These are phyloP conservation scores for Nicotiana paniculata DNA, from an alignment of 257 asterid genomes.

Conservation along the genomic window DNA sequence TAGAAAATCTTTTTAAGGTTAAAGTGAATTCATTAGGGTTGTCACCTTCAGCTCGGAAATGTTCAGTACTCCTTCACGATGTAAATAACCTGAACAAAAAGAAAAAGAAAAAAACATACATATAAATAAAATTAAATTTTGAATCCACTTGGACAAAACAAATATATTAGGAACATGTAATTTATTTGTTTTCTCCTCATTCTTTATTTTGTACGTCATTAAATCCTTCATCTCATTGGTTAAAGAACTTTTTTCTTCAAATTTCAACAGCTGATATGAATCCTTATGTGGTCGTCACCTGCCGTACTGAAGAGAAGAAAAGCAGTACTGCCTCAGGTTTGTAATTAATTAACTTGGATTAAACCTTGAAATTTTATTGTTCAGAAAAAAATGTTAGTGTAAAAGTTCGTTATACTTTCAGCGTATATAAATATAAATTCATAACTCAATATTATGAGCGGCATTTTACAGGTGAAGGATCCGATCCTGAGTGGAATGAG, in stretches of 20 bases:
- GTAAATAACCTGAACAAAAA: background rate
- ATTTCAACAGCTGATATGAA: conserved; percentile 6
- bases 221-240: background rate
- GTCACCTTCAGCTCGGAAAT: no score
- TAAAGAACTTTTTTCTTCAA: background rate
- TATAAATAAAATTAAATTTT: background rate
- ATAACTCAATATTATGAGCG: background rate
- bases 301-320: background rate
- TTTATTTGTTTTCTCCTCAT: no score
- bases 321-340: background rate
- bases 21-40: no score
- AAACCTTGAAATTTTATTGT: background rate
- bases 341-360: background rate
- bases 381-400: background rate
- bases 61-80: no score
- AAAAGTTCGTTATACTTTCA: background rate
- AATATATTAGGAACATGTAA: no score
- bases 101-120: background rate
- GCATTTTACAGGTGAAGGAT: background rate
- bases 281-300: background rate
- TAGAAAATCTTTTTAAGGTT: no score
- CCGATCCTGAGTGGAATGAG: background rate
- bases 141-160: background rate
- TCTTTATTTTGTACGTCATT: background rate
- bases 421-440: background rate